These are phyloP conservation scores for Pseudogymnoascus sp. DNA, from an alignment of 2,329 filamentous ascomycete genomes.

Conservation along the genomic window DNA sequence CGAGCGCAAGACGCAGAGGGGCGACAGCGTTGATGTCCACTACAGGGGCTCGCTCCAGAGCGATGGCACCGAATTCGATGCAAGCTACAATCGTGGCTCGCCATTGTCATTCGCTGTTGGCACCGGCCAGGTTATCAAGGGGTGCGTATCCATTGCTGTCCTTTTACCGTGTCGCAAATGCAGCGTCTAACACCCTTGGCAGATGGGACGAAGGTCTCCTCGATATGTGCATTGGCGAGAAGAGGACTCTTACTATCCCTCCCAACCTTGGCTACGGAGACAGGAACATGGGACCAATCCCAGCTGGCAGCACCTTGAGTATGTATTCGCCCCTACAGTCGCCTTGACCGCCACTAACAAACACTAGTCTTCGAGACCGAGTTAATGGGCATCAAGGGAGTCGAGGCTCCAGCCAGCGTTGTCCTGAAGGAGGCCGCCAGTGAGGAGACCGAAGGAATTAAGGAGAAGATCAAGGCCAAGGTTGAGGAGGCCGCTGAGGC, in stretches of 20 bases:
- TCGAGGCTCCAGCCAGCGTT: slow-evolving; percentile 33
- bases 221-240: slow-evolving; percentile 95
- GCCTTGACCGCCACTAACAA: slow-evolving; percentile 13
- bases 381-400: slow-evolving; percentile 73
- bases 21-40: slow-evolving; percentile 78
- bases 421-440: slow-evolving; percentile 30
- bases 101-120: slow-evolving; percentile 79
- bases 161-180: background rate
- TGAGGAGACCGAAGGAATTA: slow-evolving; percentile 30
- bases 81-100: slow-evolving; percentile 66
- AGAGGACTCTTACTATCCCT: slow-evolving; percentile 82
- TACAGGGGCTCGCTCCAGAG: slow-evolving; percentile 74
- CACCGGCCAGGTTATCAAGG: slow-evolving; percentile 76
- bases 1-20: slow-evolving; percentile 64
- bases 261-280: slow-evolving; percentile 77
- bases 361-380: slow-evolving; percentile 82
- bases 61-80: slow-evolving; percentile 75
- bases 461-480: slow-evolving; percentile 37
- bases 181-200: slow-evolving; percentile 11
- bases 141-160: slow-evolving; percentile 42
- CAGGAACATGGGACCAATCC: slow-evolving; percentile 71
- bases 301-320: slow-evolving; percentile 69
- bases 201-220: slow-evolving; percentile 86
- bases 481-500: slow-evolving; percentile 45
- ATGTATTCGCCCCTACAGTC: slow-evolving; percentile 26